phyloP scores from a whole-genome alignment of 2,329 filamentous ascomycete species.

The Dichotomopilus funicola region DNA sequence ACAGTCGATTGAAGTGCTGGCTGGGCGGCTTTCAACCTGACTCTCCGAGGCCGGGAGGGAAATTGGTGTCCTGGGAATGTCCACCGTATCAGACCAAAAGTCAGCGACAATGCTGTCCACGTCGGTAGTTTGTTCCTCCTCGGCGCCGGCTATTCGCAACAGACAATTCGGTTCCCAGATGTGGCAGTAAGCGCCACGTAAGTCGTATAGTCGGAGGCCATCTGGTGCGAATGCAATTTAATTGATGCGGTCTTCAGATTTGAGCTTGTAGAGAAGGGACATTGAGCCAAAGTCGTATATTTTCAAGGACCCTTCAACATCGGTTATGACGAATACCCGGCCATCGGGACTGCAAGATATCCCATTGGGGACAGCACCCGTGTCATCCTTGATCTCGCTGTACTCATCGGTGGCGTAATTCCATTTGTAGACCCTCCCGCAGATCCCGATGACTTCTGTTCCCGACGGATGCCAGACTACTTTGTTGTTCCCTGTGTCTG shows the following conservation, averaged over 20 bases:
- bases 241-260: not conserved
- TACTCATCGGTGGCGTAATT: not conserved
- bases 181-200: slow-evolving; percentile 20
- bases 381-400: not conserved
- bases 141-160: slow-evolving; percentile 11
- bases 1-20: slow-evolving; percentile 8
- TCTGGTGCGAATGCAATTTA: not conserved
- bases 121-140: slow-evolving; percentile 3
- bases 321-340: not conserved
- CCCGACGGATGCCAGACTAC: not conserved
- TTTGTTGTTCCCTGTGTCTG: not conserved
- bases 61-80: slow-evolving; percentile 2
- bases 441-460: not conserved
- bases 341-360: not conserved
- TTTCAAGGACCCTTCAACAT: not conserved
- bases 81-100: not conserved
- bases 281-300: not conserved
- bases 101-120: slow-evolving; percentile 4
- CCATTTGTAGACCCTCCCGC: not conserved
- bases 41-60: not conserved
- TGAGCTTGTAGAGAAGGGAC: not conserved
- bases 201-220: slow-evolving; percentile 20
- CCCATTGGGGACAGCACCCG: not conserved
- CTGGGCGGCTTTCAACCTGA: slow-evolving; percentile 5
- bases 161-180: slow-evolving; percentile 24